phyloP scores from a whole-genome alignment of 2,329 filamentous ascomycete species.

The Colletotrichum acutatum region DNA sequence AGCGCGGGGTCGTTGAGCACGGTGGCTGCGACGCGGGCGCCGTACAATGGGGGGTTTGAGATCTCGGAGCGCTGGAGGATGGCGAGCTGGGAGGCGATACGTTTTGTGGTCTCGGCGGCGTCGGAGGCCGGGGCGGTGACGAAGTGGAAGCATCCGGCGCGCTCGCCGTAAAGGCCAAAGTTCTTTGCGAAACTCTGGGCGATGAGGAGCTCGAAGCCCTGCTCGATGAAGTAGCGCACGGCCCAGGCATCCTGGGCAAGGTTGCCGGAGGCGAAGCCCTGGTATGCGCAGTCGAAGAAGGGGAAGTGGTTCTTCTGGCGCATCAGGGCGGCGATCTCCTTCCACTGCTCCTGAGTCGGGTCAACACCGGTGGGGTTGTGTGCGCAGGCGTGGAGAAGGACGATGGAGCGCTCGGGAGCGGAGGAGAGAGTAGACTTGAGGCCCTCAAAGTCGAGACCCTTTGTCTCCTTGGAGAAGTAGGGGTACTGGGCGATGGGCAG shows the following conservation, averaged over 20 bases:
- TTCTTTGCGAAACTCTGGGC: conserved; percentile 98
- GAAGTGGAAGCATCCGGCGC: conserved; percentile 95
- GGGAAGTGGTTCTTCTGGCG: conserved; percentile 87
- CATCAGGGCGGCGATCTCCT: conserved; percentile 83
- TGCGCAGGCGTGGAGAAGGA: conserved; percentile 93
- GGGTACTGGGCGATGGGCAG: conserved; percentile 85
- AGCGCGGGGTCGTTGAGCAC: conserved; percentile 85
- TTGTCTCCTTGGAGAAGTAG: conserved; percentile 91
- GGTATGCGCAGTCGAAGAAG: conserved; percentile 98
- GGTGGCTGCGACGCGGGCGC: conserved; percentile 85
- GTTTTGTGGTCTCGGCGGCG: conserved; percentile 66
- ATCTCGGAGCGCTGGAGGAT: conserved; percentile 98
- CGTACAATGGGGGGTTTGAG: conserved; percentile 95
- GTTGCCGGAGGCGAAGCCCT: conserved; percentile 95
- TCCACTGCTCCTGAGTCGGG: conserved; percentile 94
- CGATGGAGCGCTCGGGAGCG: conserved; percentile 83
- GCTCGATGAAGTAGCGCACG: conserved; percentile 92
- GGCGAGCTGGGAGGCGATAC: conserved; percentile 88
- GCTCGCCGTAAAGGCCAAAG: conserved; percentile 96
- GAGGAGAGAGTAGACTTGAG: conserved; percentile 78
- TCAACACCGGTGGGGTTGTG: conserved; percentile 99
- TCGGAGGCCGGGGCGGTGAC: conserved; percentile 79
- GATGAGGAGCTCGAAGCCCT: conserved; percentile 89
- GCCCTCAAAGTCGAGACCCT: conserved; percentile 91
- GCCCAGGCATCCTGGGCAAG: conserved; percentile 87